Percentiles rank a stretch among this genome's conserved stretches.
Evolutionary conservation across 2,329 filamentous ascomycete species (phyloP).

Genomic region (Claviceps sp.): DNA sequence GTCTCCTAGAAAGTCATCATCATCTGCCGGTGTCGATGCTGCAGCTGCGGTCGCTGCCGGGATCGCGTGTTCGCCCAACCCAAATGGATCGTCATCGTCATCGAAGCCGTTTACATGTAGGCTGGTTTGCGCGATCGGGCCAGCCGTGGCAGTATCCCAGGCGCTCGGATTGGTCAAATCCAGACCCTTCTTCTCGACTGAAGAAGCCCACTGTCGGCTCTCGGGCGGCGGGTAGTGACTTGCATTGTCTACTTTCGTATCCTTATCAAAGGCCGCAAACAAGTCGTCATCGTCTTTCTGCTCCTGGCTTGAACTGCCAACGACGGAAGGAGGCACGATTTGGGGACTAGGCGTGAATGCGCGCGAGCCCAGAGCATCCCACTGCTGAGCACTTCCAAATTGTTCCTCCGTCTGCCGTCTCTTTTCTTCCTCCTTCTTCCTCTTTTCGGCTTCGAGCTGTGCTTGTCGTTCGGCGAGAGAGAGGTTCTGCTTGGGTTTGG

Average conservation of each 20-base stretch:
- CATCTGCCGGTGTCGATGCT: conserved; percentile 27
- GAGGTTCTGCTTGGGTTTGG: conserved; percentile 54
- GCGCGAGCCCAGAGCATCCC: conserved; percentile 55
- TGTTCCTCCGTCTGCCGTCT: conserved; percentile 59
- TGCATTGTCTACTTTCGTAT: conserved; percentile 53
- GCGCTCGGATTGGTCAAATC: conserved; percentile 41
- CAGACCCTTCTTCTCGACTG: conserved; percentile 24
- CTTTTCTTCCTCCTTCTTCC: conserved; percentile 60
- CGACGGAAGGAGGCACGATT: conserved; percentile 12
- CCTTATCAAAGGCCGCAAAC: conserved; percentile 53
- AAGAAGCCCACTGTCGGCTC: conserved; percentile 31
- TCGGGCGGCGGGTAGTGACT: conserved; percentile 47
- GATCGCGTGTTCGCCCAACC: conserved; percentile 46
- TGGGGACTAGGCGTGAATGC: conserved; percentile 26
- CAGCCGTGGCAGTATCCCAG: conserved; percentile 26
- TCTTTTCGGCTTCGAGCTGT: conserved; percentile 50
- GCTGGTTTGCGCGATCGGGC: conserved; percentile 6
- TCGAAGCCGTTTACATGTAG: conserved; percentile 25
- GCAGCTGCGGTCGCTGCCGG: conserved; percentile 15
- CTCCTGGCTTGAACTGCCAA: conserved; percentile 7
- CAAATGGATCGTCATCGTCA: conserved; percentile 84
- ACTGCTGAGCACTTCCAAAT: conserved; percentile 65
- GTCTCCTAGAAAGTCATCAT: conserved; percentile 54
- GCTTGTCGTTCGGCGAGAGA: conserved; percentile 67
- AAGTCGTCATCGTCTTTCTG: conserved; percentile 41